Evolutionary conservation across 805 yeast species (phyloP), one percentile per base, ranked within the genome.

Genomic region (Naumovozyma dairenensis): DNA sequence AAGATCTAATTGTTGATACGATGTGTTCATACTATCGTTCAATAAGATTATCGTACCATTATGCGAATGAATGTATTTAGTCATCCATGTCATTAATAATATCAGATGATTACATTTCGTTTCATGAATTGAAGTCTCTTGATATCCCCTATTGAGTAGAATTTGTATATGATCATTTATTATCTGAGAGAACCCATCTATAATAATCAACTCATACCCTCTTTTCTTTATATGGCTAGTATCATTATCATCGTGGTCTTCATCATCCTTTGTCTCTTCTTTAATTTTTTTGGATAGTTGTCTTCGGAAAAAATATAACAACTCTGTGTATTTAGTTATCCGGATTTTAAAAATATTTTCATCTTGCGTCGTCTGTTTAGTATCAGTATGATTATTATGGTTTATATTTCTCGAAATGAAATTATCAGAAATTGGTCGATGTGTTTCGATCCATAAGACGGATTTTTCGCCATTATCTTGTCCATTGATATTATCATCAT

Each of bases 111-210:
- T 42, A 31, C 55, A 49, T 39, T 56, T 56, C 18, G 48, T 28
- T 15, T 46, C 52, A 38, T 56, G 61, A 19, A 51, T 29, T 24
- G 28, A 35, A n/a, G 28, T 33, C 21, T 34, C 36, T 13, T 29
- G n/a, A 20, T 26, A 25, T 1, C 31, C 40, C 21, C 35, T 24
- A 16, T 21, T 27, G 16, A 25, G 16, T 5, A 38, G 8, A 3
- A 29, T 22, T 15, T 44, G 35, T 25, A 56, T 13, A 35, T 55
- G 52, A 32, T 51, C 47, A 13, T 39, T 41, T 6, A 53, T 38
- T 6, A 55, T 34, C 25, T 48, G 51, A n/a, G 62, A 53, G 31
- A 57, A 45, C 8, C 62, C 59, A 38, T 55, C 57, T 10, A 57
- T 46, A 14, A 57, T 36, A 14, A 57, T 37, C 7, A 52, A 32